Base-by-base conservation (phyloP, 495 filamentous ascomycete genomes). In the Cenococcum geophilum region DNA sequence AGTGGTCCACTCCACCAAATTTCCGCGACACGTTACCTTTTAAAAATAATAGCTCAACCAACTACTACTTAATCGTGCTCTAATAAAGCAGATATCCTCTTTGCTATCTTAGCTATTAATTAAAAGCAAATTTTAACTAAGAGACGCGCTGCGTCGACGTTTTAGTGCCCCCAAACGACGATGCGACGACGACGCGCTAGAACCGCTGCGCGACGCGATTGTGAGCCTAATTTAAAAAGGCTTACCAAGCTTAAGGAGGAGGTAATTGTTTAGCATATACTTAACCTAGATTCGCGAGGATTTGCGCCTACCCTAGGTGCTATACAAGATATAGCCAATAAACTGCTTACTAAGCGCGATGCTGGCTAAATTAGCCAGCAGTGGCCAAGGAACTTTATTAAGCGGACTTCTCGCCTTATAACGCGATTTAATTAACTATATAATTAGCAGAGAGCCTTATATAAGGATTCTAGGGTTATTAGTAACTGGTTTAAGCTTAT, bases 361-460 rank as follows among this genome's bases (percentile, higher is more conserved):
- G 62, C 42, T 40, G 32, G 50, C 22, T n/a, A 37, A 23, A 52
- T 57, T 4, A 27, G 62, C 36, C 10, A 57, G 42, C 35, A 65
- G 23, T 65, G 62, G 62, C 62, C 58, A 55, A 23, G 18, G 11
- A 62, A 66, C 59, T 65, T 65, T 53, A 52, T 77, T 34, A 56
- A 72, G 55, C 68, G 71, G 23, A 64, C 68, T 48, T 62, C 52
- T 57, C 50, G 68, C 20, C 70, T 78, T 43, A 66, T 53, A 51
- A 74, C 69, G 53, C 63, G 58, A 61, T 75, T 70, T 59, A 69
- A 58, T 49, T 65, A 65, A 56, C 40, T 48, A 37, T 71, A 73
- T 53, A 63, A 78, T 58, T 70, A 72, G 55, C 62, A 75, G 45
- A 49, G 12, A n/a, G n/a, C n/a, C n/a, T n/a, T n/a, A n/a, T n/a